Evolutionary conservation across 2,329 filamentous ascomycete genomes (phyloP), one percentile per base, ranked within the genome.

Genomic region (Keithomyces neogunnii): DNA sequence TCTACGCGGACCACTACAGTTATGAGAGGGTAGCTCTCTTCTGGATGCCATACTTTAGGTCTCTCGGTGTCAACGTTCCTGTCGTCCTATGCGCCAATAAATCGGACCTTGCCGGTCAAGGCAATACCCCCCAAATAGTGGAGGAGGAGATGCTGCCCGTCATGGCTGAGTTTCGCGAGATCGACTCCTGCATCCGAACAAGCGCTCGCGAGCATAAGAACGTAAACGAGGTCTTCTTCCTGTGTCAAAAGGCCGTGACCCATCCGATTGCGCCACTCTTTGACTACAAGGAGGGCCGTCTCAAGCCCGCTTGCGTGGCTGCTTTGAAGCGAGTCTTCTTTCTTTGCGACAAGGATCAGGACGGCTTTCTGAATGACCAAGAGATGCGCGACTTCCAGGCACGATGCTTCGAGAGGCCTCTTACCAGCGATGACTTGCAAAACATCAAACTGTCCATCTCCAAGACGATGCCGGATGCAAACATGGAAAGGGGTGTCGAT

Each of bases 1-100:
- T 99, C 50, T 99, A 99, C 69, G 91, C 91, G 58, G 93, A 99
- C 67, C 92, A 97, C 71, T 99, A 99, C 74, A 97, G 91, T 77
- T 99, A 97, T 73, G 93, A 99, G 67, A 80, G 93, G 38, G 91
- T 99, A 3, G 93, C 92, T 3, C 76, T 99, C 45, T 99, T 97
- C 69, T 99, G 93, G 93, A 87, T 99, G 81, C 93, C 93, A 9
- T 95, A 96, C 69, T 97, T 99, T 65, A 87, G 93, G 55, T 96
- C 91, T 3, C 80, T 99, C 39, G 93, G 93, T n/a, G 93, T 99
- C 65, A 99, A 99, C 66, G 90, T 99, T 28, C 93, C 93, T 0
- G 93, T 99, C 9, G 91, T 99, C 44, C 74, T 99, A 51, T 97
- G 93, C 63, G 90, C 93, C 63, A 97, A 97, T 75, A 99, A 99